Evolutionary conservation across 805 yeast species (phyloP), one percentile per base, ranked within the genome.

Genomic region (Candida pini): DNA sequence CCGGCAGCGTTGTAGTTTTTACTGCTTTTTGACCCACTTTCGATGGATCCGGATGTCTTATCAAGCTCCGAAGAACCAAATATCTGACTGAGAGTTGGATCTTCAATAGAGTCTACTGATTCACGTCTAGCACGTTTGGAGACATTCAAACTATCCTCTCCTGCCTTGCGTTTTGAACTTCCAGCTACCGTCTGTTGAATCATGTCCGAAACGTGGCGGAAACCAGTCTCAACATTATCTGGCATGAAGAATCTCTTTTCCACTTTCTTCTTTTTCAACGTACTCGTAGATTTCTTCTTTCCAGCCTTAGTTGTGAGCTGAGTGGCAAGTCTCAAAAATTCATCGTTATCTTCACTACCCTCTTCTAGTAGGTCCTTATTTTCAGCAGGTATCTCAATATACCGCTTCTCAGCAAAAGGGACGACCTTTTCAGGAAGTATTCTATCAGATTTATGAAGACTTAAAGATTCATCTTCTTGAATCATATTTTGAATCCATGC

Each of bases 401-500:
- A 61, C 35, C 62, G 58, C 49, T 75, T 71, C 20, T 68, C 74
- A 26, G 84, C 76, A 13, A 51, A 52, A 0, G 96, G 96, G 1
- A 54, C 54, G 18, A 60, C 56, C 2, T 62, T 62, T 1, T 52
- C 41, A 0, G 97, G 97, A 2, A 92, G 44, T 6, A 92, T 82
- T 34, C 95, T 61, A 41, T 76, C 82, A 20, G 78, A 74, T 8
- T 59, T 58, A 22, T 62, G 63, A 45, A 73, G 67, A 4, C 57
- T 60, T 22, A 71, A 58, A 26, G 66, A 47, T 16, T 59, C 66
- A 17, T 72, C 71, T 24, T 62, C 29, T 54, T 70, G 68, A 22
- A 87, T 80, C 41, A 76, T 77, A 33, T 70, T 69, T 49, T 92
- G 97, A 28, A 92, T 77, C 52, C 71, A 73, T 39, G 74, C 74